Evolutionary conservation across 176 grass and related monocot genomes (phyloP).

Genomic region (Otatea glauca): DNA sequence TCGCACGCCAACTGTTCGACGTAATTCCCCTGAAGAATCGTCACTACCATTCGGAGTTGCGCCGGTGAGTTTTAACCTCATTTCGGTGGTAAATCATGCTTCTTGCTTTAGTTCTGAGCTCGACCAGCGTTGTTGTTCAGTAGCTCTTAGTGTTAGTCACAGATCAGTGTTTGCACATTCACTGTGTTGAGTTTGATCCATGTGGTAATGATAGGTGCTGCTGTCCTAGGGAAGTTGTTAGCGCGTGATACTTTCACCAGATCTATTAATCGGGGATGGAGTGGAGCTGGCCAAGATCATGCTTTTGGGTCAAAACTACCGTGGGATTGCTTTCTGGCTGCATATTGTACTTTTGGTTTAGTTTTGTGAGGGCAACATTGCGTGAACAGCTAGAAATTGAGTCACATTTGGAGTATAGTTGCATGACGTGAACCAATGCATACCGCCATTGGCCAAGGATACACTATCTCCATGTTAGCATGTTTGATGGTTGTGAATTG

Average conservation of each 20-base stretch:
- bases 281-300: background rate
- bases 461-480: background rate
- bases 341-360: background rate
- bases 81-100: background rate
- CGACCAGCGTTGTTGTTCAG: background rate
- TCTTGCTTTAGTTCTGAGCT: background rate
- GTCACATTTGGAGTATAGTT: background rate
- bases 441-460: background rate
- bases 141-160: background rate
- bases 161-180: background rate
- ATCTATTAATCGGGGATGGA: background rate
- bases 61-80: constrained; percentile 8
- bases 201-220: no score
- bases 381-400: background rate
- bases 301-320: background rate
- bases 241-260: background rate
- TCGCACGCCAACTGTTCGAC: constrained; percentile 28
- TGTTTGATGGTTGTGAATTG: background rate
- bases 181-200: background rate
- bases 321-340: background rate
- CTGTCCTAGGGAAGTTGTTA: background rate
- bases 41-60: background rate
- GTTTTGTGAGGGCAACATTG: background rate
- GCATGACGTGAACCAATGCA: background rate
- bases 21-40: background rate